Percentiles rank a stretch among this genome's conserved stretches.
phyloP scores from a whole-genome alignment of 106 monocot genomes.

The Acanthochlamys bracteata region DNA sequence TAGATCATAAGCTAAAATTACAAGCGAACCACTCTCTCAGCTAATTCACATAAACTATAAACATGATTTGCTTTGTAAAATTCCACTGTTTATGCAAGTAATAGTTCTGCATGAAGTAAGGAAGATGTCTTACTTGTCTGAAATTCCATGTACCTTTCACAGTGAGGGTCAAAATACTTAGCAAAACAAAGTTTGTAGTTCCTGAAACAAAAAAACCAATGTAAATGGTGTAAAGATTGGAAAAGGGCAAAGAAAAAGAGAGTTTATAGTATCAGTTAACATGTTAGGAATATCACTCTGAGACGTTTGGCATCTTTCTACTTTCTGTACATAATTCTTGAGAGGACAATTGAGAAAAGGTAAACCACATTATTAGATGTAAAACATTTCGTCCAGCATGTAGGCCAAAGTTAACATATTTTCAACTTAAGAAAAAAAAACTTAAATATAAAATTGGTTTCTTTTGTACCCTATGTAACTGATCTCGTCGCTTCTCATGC shows the following conservation, averaged over 20 bases:
- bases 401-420: too few relatives aligned
- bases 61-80: not conserved
- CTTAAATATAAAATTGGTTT: too few relatives aligned
- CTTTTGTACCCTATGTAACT: too few relatives aligned
- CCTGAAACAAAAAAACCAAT: slow-evolving; percentile 30
- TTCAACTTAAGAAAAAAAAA: too few relatives aligned
- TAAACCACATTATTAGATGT: too few relatives aligned
- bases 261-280: not conserved
- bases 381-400: too few relatives aligned
- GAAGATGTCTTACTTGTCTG: slow-evolving; percentile 53
- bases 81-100: not conserved
- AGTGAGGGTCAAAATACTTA: slow-evolving; percentile 63
- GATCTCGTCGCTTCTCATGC: too few relatives aligned
- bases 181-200: slow-evolving; percentile 83
- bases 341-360: not conserved
- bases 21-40: too few relatives aligned
- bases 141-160: slow-evolving; percentile 94
- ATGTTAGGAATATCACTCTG: not conserved
- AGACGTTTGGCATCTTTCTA: too few relatives aligned
- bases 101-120: not conserved
- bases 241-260: not conserved
- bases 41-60: not conserved
- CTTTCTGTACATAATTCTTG: not conserved
- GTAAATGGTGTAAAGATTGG: not conserved
- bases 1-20: too few relatives aligned